Conservation (phyloP, 352 stramenopile species). For the Phytophthora brassicae region DNA sequence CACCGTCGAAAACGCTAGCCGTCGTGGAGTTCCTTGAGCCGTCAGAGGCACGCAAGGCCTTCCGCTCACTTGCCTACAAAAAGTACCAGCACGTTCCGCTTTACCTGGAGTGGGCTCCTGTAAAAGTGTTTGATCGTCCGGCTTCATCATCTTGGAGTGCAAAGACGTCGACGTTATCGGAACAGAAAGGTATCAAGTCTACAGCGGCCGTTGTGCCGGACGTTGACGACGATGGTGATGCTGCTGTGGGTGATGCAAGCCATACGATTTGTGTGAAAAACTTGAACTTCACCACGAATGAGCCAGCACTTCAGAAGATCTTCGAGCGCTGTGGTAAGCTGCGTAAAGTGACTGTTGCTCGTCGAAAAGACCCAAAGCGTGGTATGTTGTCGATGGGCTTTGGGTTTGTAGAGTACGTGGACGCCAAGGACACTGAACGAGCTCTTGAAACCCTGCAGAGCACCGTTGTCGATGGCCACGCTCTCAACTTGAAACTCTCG, state of each 20-base stretch:
- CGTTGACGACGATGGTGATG: slow-evolving; percentile 64
- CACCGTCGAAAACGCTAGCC: slow-evolving; percentile 94
- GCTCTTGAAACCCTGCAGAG: slow-evolving; percentile 77
- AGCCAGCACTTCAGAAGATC: slow-evolving; percentile 82
- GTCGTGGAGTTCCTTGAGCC: slow-evolving; percentile 96
- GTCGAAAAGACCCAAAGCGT: slow-evolving; percentile 79
- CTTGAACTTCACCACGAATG: slow-evolving; percentile 96
- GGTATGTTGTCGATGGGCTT: slow-evolving; percentile 96
- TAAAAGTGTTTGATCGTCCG: slow-evolving; percentile 73
- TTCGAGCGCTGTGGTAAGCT: slow-evolving; percentile 73
- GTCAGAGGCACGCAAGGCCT: slow-evolving; percentile 95
- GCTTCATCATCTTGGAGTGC: slow-evolving; percentile 16
- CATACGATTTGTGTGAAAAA: slow-evolving; percentile 99
- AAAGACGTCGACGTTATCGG: slow-evolving; percentile 7
- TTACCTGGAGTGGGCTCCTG: slow-evolving; percentile 98
- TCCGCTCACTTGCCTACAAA: slow-evolving; percentile 97
- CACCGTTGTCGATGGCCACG: slow-evolving; percentile 94
- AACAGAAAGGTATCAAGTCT: slow-evolving; percentile 62
- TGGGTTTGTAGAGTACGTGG: slow-evolving; percentile 98
- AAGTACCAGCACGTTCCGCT: slow-evolving; percentile 98
- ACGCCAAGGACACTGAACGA: slow-evolving; percentile 83
- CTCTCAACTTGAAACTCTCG: slow-evolving; percentile 94
- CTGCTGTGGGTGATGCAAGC: slow-evolving; percentile 58
- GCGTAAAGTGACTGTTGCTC: slow-evolving; percentile 86
- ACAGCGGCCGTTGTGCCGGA: slow-evolving; percentile 50